Base-by-base conservation (phyloP, 768 basidiomycete genomes). In the Tricholoma flavovirens region DNA sequence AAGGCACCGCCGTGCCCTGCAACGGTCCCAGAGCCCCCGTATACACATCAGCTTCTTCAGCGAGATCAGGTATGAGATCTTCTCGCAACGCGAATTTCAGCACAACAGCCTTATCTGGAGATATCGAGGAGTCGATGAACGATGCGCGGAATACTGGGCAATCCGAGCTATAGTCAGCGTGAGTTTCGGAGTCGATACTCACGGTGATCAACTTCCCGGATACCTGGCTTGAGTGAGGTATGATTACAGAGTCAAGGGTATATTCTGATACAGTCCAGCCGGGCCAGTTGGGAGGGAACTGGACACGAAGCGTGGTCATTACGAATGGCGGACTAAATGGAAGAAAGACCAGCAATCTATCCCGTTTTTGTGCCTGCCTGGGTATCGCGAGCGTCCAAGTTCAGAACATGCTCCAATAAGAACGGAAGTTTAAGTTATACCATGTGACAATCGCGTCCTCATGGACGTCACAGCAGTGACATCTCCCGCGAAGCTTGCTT, bases 21-120 rank as follows among this genome's bases (percentile, higher is more conserved):
- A 76, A 64, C 4, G 62, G 53, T 21, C 61, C 55, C 33, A 76
- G 59, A 9, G 65, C 61, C 12, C 68, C 67, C 8, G 65, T 49
- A 58, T 75, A 75, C 36, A 72, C 59, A 42, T 63, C 60, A 5
- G 67, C 69, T 61, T 76, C 74, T 46, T 70, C 61, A 11, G 67
- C 64, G 17, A 76, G 69, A 49, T 66, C 67, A 24, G 64, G 57
- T 22, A 74, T 64, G 11, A 75, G 64, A 51, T 76, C 74, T 26
- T 70, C 69, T 26, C 75, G 67, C 59, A 76, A 62, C 2, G 72
- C 74, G 57, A 74, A 75, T 54, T 76, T 75, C 36, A 76, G 65
- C 15, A 65, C 68, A 3, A 72, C 65, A 4, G 49, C 43, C 45
- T 54, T 43, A 33, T 52, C 53, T 49, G 54, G 49, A 43, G 48